Percentiles rank a stretch among this genome's conserved stretches.
phyloP scores from a whole-genome alignment of 495 filamentous ascomycete genomes.

The Terfezia boudieri region DNA sequence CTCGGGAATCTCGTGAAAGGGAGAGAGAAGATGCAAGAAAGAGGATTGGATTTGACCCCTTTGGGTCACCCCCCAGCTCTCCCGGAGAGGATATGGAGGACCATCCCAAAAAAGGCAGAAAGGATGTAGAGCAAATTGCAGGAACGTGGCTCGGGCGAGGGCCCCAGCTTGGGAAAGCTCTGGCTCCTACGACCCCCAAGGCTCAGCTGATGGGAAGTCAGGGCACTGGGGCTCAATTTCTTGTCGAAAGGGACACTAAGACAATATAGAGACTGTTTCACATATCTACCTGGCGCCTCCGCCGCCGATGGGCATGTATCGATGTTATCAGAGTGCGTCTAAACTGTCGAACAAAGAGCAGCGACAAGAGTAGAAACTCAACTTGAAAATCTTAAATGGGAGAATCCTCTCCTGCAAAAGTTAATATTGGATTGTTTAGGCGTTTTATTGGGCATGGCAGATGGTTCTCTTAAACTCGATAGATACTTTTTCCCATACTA shows the following conservation, averaged over 20 bases:
- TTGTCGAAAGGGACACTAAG: neutral
- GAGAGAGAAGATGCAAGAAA: conserved; percentile 49
- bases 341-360: too few relatives aligned
- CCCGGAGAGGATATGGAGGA: neutral
- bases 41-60: conserved; percentile 79
- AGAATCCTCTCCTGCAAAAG: too few relatives aligned
- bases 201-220: neutral
- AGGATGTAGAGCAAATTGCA: neutral
- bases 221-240: neutral
- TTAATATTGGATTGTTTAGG: too few relatives aligned
- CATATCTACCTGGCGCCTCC: neutral
- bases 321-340: too few relatives aligned
- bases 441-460: too few relatives aligned
- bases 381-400: too few relatives aligned
- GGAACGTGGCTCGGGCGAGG: neutral
- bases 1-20: conserved; percentile 44
- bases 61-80: conserved; percentile 2
- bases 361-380: too few relatives aligned
- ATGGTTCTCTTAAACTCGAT: too few relatives aligned
- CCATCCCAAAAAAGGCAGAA: neutral
- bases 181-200: neutral
- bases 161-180: neutral
- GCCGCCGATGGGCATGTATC: neutral
- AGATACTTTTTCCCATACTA: too few relatives aligned
- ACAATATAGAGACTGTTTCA: neutral